Evolutionary conservation across 2,329 filamentous ascomycete genomes (phyloP).

Genomic region (Penicillium rolfsii): DNA sequence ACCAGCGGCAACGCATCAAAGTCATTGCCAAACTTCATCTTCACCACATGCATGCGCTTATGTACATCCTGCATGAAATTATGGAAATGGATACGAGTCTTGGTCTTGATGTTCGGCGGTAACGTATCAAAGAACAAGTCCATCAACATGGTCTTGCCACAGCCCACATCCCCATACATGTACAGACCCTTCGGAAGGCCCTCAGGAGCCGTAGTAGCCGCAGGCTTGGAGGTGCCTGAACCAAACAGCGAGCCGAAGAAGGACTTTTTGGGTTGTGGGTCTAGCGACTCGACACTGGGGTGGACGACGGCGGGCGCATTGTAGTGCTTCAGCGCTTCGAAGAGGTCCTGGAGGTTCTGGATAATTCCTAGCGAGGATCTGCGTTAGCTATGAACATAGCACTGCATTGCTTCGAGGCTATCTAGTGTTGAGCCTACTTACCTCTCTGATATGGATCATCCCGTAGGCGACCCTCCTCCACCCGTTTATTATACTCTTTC

Average conservation of each 20-base stretch:
- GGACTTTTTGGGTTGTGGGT: conserved; percentile 55
- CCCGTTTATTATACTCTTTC: conserved; percentile 83
- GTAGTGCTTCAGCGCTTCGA: conserved; percentile 79
- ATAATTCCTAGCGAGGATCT: conserved; percentile 70
- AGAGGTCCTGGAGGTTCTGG: conserved; percentile 82
- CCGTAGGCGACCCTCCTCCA: conserved; percentile 71
- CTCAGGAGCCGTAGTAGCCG: conserved; percentile 60
- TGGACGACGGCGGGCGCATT: conserved; percentile 72
- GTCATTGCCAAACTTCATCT: conserved; percentile 85
- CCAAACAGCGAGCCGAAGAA: conserved; percentile 56
- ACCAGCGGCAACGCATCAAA: conserved; percentile 90
- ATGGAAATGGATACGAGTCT: conserved; percentile 96
- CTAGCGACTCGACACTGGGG: conserved; percentile 73
- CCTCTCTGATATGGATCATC: conserved; percentile 92
- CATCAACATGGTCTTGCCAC: conserved; percentile 99
- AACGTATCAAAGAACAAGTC: conserved; percentile 95
- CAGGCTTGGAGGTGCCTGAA: conserved; percentile 37
- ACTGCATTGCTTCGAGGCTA: not conserved
- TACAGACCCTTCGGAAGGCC: conserved; percentile 86
- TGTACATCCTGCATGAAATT: conserved; percentile 99
- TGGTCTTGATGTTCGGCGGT: conserved; percentile 74
- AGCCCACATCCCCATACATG: conserved; percentile 94
- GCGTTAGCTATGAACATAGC: not conserved
- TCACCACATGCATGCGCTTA: conserved; percentile 84
- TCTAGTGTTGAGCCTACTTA: conserved; percentile 42